Evolutionary conservation across 108 stramenopile genomes (phyloP).

Genomic region (Cyclotella sp.): DNA sequence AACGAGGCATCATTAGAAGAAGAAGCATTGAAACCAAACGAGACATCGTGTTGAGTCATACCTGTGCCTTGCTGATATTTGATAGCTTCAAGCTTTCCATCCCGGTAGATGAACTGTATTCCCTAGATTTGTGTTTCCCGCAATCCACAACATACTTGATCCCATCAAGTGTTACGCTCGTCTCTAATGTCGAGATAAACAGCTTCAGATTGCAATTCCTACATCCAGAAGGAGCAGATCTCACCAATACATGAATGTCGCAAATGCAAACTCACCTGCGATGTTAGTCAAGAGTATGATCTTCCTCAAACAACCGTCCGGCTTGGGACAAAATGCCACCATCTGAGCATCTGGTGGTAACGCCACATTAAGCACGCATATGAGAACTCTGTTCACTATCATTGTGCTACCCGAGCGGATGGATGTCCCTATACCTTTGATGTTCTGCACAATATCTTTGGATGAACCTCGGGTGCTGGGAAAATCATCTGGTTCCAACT

Average conservation of each 20-base stretch:
- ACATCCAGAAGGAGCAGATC: not conserved
- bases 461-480: not conserved
- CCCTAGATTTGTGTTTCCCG: constrained; percentile 86
- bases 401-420: constrained; percentile 57
- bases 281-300: constrained; percentile 97
- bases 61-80: constrained; percentile 77
- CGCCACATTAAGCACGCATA: constrained; percentile 81
- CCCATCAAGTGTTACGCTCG: constrained; percentile 93
- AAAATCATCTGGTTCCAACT: constrained; percentile 44
- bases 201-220: not conserved
- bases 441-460: constrained; percentile 62
- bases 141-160: constrained; percentile 95
- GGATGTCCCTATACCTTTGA: constrained; percentile 69
- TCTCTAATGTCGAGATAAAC: constrained; percentile 66
- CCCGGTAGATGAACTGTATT: constrained; percentile 73
- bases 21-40: not conserved
- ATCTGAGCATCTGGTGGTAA: constrained; percentile 79
- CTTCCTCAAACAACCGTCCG: constrained; percentile 75
- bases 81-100: constrained; percentile 82
- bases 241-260: too few relatives aligned
- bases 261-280: constrained; percentile 45
- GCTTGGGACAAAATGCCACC: constrained; percentile 78
- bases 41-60: not conserved
- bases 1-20: not conserved
- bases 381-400: constrained; percentile 75